phyloP scores from a whole-genome alignment of 2,329 filamentous ascomycete genomes.

The Pleurostoma richardsiae region DNA sequence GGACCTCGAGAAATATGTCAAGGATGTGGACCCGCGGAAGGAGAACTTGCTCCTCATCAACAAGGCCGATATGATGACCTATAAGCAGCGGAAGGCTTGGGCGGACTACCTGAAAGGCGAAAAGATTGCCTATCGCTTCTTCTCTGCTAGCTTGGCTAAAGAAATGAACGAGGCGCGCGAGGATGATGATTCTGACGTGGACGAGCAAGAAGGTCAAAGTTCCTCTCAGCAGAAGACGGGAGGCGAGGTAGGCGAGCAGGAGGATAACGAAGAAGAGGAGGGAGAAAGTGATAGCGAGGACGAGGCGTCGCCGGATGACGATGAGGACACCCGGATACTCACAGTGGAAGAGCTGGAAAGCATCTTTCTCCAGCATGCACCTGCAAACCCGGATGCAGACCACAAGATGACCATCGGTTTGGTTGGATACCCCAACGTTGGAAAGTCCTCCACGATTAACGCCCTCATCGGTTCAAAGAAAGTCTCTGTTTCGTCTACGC shows the following conservation, averaged over 20 bases:
- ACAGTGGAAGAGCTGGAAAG: conserved; percentile 90
- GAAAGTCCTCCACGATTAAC: conserved; percentile 99
- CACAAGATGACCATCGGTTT: conserved; percentile 83
- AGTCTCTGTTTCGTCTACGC: conserved; percentile 94
- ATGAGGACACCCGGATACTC: conserved; percentile 71
- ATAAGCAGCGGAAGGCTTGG: conserved; percentile 77
- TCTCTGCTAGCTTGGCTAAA: conserved; percentile 89
- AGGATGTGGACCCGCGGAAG: conserved; percentile 83
- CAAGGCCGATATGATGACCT: conserved; percentile 98
- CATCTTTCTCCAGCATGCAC: conserved; percentile 73
- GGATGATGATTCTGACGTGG: conserved; percentile 34
- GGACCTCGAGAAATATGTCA: conserved; percentile 90
- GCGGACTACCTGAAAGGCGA: conserved; percentile 78
- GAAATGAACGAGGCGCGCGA: conserved; percentile 75
- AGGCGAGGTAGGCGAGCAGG: conserved; percentile 13
- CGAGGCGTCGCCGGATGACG: conserved; percentile 31
- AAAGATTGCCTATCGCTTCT: conserved; percentile 89
- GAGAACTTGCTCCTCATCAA: conserved; percentile 91
- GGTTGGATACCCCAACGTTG: conserved; percentile 97
- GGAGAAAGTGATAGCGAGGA: conserved; percentile 33
- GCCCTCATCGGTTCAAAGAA: conserved; percentile 98
- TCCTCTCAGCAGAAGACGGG: conserved; percentile 1
- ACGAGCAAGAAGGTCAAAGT: conserved; percentile 22
- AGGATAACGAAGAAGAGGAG: conserved; percentile 15
- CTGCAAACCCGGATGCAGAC: conserved; percentile 40